Base-by-base conservation (phyloP, 2,329 filamentous ascomycete species). In the Ascochyta lentis region DNA sequence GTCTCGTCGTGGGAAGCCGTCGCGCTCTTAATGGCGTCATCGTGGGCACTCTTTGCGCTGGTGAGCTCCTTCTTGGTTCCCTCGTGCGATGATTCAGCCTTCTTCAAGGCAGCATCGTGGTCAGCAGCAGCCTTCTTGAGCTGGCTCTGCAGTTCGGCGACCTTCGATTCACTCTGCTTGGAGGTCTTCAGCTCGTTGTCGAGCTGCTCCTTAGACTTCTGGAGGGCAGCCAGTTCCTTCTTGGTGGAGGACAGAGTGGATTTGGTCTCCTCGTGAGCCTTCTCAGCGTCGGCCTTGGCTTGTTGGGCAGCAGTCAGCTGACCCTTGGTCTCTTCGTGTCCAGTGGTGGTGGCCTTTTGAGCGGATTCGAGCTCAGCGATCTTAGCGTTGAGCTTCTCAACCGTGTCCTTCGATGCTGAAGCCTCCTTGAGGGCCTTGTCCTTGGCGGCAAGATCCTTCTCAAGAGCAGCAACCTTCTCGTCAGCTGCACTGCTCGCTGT, bases 381-480 rank as follows among this genome's bases (percentile, higher is more conserved):
- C 37, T 59, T 61, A 22, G 47, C 43, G 33, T 52, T 58, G 35
- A 60, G 54, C 29, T 46, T 48, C 26, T 63, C 58, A 4, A 53
- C 24, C 2, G 52, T 47, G 23, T n/a, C 48, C 43, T 58, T 55
- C 1, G 50, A 22, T 1, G 47, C 51, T 22, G 47, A 52, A 40
- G 52, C 27, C 23, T 53, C 56, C 54, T 66, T 65, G 44, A 58
- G 45, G 16, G 59, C 43, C 39, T 66, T 56, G 3, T 58, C 38
- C 55, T 66, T 64, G n/a, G 58, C 57, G 3, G 60, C 63, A 29
- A 70, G 59, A 19, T 69, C 62, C 55, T 66, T 63, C 57, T 71
- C 60, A 8, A 74, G 54, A 26, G 71, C 60, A 46, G 63, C 59
- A 12, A 69, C 56, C 58, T 74, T 68, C 27, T 64, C 58, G 22